Conservation (phyloP, 2,329 filamentous ascomycete species). For the Colletotrichum sp. region DNA sequence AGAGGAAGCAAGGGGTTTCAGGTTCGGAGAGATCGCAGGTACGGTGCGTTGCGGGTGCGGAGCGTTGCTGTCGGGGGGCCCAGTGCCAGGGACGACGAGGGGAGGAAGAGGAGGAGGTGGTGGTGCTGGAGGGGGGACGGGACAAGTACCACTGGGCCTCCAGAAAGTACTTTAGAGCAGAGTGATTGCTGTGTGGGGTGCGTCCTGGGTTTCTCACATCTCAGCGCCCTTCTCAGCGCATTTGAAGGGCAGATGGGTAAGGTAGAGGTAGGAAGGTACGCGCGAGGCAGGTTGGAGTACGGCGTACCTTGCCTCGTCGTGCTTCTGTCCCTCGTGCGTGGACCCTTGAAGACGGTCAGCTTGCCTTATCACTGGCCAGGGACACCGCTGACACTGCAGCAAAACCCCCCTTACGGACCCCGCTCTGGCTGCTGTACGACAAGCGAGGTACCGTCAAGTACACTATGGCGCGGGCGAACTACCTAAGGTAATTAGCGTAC, state of each 20-base stretch:
- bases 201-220: background rate
- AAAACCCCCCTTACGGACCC: background rate
- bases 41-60: slow-evolving; percentile 11
- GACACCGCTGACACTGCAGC: background rate
- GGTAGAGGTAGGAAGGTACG: background rate
- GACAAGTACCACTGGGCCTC: background rate
- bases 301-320: slow-evolving; percentile 3
- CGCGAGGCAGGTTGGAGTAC: background rate
- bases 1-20: slow-evolving; percentile 22
- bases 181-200: background rate
- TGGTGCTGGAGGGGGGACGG: background rate
- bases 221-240: background rate
- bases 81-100: slow-evolving; percentile 1
- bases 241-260: background rate
- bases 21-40: slow-evolving; percentile 21
- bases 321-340: slow-evolving; percentile 8
- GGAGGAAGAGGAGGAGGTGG: background rate
- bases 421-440: background rate
- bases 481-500: background rate
- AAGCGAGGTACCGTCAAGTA: background rate
- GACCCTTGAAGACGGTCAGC: slow-evolving; percentile 15
- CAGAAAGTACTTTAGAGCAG: background rate
- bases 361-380: slow-evolving; percentile 13
- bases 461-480: background rate
- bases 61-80: background rate